Conservation (phyloP, 495 filamentous ascomycete species). For the Extremus antarcticus region DNA sequence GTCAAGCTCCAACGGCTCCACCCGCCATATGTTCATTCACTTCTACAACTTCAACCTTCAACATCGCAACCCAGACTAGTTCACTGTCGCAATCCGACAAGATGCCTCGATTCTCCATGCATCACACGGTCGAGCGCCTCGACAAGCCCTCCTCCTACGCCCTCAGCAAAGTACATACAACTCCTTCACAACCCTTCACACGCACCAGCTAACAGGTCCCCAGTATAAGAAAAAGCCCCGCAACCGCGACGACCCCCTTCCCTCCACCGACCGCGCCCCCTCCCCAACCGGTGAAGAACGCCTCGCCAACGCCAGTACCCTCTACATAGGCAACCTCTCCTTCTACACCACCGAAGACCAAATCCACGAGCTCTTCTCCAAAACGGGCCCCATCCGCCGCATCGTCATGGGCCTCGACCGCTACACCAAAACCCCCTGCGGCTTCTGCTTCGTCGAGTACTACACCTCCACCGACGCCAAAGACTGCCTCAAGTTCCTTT, state of each 20-base stretch:
- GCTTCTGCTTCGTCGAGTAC: slow-evolving; percentile 99
- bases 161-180: slow-evolving; percentile 51
- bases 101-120: slow-evolving; percentile 25
- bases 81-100: slow-evolving; percentile 2
- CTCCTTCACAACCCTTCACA: neutral
- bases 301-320: slow-evolving; percentile 76
- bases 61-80: neutral
- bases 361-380: slow-evolving; percentile 61
- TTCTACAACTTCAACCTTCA: neutral
- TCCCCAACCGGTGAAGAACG: slow-evolving; percentile 47
- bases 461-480: slow-evolving; percentile 94
- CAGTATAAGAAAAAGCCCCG: slow-evolving; percentile 61
- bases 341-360: slow-evolving; percentile 99
- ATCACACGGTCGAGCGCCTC: slow-evolving; percentile 71
- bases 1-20: neutral
- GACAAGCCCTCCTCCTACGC: slow-evolving; percentile 88
- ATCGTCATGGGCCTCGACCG: slow-evolving; percentile 97
- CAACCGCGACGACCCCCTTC: slow-evolving; percentile 43
- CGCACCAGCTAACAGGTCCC: neutral
- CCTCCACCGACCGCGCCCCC: slow-evolving; percentile 38
- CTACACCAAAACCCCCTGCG: slow-evolving; percentile 93
- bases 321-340: slow-evolving; percentile 99
- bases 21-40: neutral
- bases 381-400: slow-evolving; percentile 92
- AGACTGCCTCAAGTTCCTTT: slow-evolving; percentile 96